phyloP scores from a whole-genome alignment of 225 moss, liverwort and hornwort genomes.

The Rhytidiadelphus loreus region DNA sequence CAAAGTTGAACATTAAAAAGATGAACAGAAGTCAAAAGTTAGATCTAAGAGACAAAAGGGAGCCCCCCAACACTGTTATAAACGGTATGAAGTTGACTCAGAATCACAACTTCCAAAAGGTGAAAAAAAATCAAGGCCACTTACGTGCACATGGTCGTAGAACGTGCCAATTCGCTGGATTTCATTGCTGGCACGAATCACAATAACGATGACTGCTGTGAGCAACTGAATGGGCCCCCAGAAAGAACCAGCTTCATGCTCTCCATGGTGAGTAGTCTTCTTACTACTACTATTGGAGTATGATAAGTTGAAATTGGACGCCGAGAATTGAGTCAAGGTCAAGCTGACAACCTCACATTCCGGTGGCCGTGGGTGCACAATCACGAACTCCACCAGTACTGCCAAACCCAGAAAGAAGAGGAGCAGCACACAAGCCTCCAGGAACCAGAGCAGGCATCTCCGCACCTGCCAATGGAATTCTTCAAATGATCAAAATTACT shows the following conservation, averaged over 20 bases:
- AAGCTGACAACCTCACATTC: constrained; percentile 2
- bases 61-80: neutral
- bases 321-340: neutral
- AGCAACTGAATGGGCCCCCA: neutral
- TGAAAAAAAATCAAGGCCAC: neutral
- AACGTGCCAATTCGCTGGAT: constrained; percentile 2
- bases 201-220: neutral
- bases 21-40: neutral
- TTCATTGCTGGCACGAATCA: constrained; percentile 5
- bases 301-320: neutral
- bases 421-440: constrained; percentile 2
- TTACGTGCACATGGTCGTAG: constrained; percentile 11
- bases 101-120: neutral
- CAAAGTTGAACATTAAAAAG: neutral
- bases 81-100: neutral
- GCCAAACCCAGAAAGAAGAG: neutral
- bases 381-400: neutral
- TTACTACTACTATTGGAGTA: neutral
- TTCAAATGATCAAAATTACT: neutral
- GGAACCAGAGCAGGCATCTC: constrained; percentile 5
- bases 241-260: neutral
- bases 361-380: neutral
- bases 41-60: neutral
- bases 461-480: neutral
- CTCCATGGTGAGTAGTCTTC: neutral